Evolutionary conservation across 169 alveolate species (phyloP), one percentile per base, ranked within the genome.

Genomic region (Condylostoma magnum): DNA sequence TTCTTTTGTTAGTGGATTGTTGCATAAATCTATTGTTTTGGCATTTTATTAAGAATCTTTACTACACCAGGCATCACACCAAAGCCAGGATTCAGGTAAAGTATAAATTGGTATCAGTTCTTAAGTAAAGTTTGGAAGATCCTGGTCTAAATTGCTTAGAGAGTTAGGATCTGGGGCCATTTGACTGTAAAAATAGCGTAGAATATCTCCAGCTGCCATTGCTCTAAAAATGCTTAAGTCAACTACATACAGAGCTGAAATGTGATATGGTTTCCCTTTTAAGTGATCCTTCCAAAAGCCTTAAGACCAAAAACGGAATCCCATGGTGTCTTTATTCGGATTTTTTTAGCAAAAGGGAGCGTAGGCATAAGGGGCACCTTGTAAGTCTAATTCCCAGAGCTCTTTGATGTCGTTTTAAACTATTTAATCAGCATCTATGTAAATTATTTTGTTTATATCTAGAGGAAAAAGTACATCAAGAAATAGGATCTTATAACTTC

Each of bases 11-110:
- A 81, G 72, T 0, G 93, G 93, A 47, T 82, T 83, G 58, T 86
- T 80, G 82, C 93, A 86, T 4, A 86, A 53, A 31, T 86, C 93
- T n/a, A 86, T 86, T 27, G 89, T 60, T 69, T 87, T 87, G 38
- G 94, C 94, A 1, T 43, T 28, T 25, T 46, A 6, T 43, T 34
- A 10, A 34, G 78, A 30, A 34, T 54, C 89, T 75, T 46, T 63
- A 6, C 79, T 50, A 34, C 94, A 87, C 91, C 94, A 87, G 47
- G 89, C 72, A 41, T 85, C 91, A 58, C 94, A 87, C 91, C 91
- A 87, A 20, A 87, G 82, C 94, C 94, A 87, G 44, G 83, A 91
- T 37, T 57, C 58, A 10, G 75, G 90, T 31, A 87, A 77, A 15
- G 84, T 63, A 58, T 69, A 56, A 38, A 83, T 87, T 3, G 85